Evolutionary conservation across 257 asterid genomes (phyloP), one percentile per base, ranked within the genome.

Genomic region (Nicotiana sylvestris): DNA sequence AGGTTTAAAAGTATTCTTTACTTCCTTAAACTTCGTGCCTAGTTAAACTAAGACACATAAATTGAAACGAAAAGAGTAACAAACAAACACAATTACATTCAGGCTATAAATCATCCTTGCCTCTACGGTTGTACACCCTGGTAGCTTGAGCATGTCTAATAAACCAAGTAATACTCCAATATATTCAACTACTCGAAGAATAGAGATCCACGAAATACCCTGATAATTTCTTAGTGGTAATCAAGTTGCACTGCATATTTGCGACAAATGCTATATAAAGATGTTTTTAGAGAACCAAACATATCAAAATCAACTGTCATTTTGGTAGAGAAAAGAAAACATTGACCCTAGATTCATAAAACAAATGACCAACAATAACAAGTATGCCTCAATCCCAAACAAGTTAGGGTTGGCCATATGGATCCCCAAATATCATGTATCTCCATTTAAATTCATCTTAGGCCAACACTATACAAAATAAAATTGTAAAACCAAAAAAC

Each of bases 401-500:
- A 70, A 70, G 35, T 21, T 39, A 21, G 35, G 35, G 27, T 70
- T 2, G 6, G 58, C 70, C 32, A 43, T 21, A 70, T 70, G 58
- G 21, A 43, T 70, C 78, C 35, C 2, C 35, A 70, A 39, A 10
- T 2, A 70, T 39, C 58, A 70, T 25, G 51, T 21, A 6, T 46
- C 60, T 72, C 21, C 78, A 46, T 72, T 72, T 72, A 39, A 56
- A 72, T 72, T 30, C 78, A 72, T 21, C 78, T 21, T 72, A 72
- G 78, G 78, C 37, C 13, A 21, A 70, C 57, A 69, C 6, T 43
- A n/a, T 12, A 72, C 78, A 72, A 70, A 21, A 72, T 12, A 72
- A 18, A 70, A 51, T 70, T 70, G 60, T 43, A 70, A 70, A 70
- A 70, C 33, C 77, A 69, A 70, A 70, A 39, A 21, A 11, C 33